A percentile compares a stretch with the other conserved stretches of the same genome.
Conservation (phyloP, 345 rosid genomes). For the Eucalyptus guilfoylei region DNA sequence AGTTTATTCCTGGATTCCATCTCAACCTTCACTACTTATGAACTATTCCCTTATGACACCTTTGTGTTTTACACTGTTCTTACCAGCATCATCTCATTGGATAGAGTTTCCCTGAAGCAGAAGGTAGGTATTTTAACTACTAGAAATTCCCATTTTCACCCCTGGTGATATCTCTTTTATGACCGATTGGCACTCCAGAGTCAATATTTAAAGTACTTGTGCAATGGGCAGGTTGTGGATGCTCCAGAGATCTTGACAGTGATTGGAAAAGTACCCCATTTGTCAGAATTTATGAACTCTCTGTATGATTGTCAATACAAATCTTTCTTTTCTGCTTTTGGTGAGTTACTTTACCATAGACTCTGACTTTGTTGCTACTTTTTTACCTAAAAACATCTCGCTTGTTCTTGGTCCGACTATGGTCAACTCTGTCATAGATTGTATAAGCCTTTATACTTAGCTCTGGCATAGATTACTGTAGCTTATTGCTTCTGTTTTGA, state of each 20-base stretch:
- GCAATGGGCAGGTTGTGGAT: conserved; percentile 66
- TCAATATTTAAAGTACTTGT: background rate
- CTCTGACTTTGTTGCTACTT: background rate
- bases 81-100: conserved; percentile 88
- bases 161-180: background rate
- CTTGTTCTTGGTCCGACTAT: background rate
- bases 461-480: background rate
- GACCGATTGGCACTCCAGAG: background rate
- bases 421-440: background rate
- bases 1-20: conserved; percentile 88
- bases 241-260: conserved; percentile 99
- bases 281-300: conserved; percentile 88
- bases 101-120: conserved; percentile 93
- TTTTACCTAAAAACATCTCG: background rate
- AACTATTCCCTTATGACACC: conserved; percentile 84
- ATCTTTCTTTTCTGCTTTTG: conserved; percentile 86
- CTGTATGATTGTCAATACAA: conserved; percentile 87
- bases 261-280: conserved; percentile 81
- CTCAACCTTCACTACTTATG: conserved; percentile 96
- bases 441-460: background rate
- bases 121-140: conserved; percentile 37
- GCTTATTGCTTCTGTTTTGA: background rate
- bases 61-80: conserved; percentile 93
- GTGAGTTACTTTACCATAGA: conserved; percentile 20
- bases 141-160: background rate